Evolutionary conservation across 768 basidiomycete species (phyloP).

Genomic region (Boletus bicolor): DNA sequence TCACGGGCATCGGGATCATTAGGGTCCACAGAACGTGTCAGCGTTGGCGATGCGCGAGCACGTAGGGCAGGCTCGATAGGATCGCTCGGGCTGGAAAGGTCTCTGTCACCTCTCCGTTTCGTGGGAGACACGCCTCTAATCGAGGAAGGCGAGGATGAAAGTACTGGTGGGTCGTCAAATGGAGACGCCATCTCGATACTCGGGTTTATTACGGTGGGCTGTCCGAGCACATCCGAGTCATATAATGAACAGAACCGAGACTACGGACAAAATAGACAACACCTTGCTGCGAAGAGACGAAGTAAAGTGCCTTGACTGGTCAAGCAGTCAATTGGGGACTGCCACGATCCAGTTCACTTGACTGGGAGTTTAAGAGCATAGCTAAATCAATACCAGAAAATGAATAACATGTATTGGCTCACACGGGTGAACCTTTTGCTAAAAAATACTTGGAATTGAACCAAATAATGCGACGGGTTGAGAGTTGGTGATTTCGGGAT

Average conservation of each 20-base stretch:
- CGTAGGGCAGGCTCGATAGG: slow-evolving; percentile 39
- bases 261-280: background rate
- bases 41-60: slow-evolving; percentile 58
- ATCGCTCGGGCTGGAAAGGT: slow-evolving; percentile 39
- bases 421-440: too few relatives aligned
- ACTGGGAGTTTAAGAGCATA: background rate
- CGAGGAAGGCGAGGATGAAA: slow-evolving; percentile 45
- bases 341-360: background rate
- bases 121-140: slow-evolving; percentile 38
- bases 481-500: too few relatives aligned
- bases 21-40: slow-evolving; percentile 59
- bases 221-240: background rate
- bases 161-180: slow-evolving; percentile 28
- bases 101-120: slow-evolving; percentile 32
- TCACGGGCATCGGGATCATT: slow-evolving; percentile 76
- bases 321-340: background rate
- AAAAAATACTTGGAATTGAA: too few relatives aligned
- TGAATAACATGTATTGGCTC: background rate
- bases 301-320: background rate
- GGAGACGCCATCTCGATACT: slow-evolving; percentile 37
- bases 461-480: too few relatives aligned
- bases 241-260: background rate
- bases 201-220: background rate
- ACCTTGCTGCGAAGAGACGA: slow-evolving; percentile 11
- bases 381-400: background rate